Conservation (phyloP, 2,329 filamentous ascomycete species). For the Verticillium longisporum region DNA sequence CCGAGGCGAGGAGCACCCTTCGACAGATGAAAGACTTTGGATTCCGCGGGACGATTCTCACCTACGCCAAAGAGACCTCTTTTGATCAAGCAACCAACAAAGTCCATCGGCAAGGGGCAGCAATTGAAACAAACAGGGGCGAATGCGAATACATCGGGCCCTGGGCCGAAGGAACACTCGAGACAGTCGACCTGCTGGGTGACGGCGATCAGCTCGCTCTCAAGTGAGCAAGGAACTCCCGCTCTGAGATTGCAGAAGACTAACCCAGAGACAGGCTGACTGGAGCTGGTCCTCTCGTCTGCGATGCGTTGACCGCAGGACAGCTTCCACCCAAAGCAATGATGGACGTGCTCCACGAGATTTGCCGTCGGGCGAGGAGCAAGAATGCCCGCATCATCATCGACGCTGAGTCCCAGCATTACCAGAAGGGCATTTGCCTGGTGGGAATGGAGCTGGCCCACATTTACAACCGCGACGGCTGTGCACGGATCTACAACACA, state of each 20-base stretch:
- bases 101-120: neutral
- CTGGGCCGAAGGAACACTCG: constrained; percentile 24
- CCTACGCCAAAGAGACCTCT: constrained; percentile 39
- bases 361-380: constrained; percentile 27
- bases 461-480: constrained; percentile 29
- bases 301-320: constrained; percentile 26
- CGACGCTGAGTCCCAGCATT: constrained; percentile 38
- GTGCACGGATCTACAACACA: constrained; percentile 36
- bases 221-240: constrained; percentile 21
- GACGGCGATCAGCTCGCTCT: constrained; percentile 28
- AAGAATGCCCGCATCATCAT: constrained; percentile 34
- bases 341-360: constrained; percentile 30
- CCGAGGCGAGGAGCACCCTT: constrained; percentile 36
- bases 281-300: constrained; percentile 33
- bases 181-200: constrained; percentile 22
- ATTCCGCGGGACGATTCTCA: constrained; percentile 48
- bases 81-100: constrained; percentile 28
- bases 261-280: constrained; percentile 23
- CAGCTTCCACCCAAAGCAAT: constrained; percentile 30
- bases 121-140: neutral
- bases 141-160: constrained; percentile 24
- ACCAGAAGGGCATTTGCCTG: constrained; percentile 29
- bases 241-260: accelerated
- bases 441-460: constrained; percentile 26
- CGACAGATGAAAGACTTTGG: constrained; percentile 37